Conservation (phyloP, 2,329 filamentous ascomycete species). For the Pseudopyricularia cyperi region DNA sequence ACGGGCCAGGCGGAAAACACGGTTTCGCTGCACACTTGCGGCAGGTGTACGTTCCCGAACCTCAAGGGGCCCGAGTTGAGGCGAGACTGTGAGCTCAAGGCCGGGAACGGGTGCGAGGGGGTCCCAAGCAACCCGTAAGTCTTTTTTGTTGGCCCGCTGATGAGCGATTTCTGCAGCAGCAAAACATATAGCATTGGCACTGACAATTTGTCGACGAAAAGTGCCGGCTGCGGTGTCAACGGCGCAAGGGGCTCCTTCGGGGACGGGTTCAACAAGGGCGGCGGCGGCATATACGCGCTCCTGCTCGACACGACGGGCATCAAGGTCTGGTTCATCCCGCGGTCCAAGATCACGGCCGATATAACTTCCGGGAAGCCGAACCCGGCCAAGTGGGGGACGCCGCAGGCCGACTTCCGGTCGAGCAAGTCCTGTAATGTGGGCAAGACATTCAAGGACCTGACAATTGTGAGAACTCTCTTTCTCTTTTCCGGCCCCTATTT, state of each 20-base stretch:
- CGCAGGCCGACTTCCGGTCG: constrained; percentile 20
- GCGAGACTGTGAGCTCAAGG: constrained; percentile 9
- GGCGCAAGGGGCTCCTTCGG: constrained; percentile 20
- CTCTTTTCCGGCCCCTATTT: not conserved
- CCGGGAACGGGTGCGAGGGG: constrained; percentile 4
- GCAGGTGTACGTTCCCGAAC: constrained; percentile 26
- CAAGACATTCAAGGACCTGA: constrained; percentile 37
- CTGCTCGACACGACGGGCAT: constrained; percentile 25
- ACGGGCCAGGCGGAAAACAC: constrained; percentile 23
- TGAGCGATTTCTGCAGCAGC: not conserved
- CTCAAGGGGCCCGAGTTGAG: constrained; percentile 7
- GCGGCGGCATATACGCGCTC: constrained; percentile 27
- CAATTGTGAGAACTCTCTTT: constrained; percentile 28
- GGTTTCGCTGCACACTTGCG: constrained; percentile 34
- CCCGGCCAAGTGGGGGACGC: constrained; percentile 25
- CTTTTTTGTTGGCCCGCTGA: not conserved
- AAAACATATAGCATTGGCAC: not conserved
- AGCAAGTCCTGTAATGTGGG: constrained; percentile 37
- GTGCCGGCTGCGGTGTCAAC: constrained; percentile 11
- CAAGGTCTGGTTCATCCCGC: constrained; percentile 31
- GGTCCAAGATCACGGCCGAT: constrained; percentile 23
- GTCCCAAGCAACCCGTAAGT: constrained; percentile 7
- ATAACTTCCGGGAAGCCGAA: constrained; percentile 24
- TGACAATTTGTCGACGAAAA: constrained; percentile 3
- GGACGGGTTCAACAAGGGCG: constrained; percentile 33